Base-by-base conservation (phyloP, 108 stramenopile genomes). In the Nitzschia sp. region DNA sequence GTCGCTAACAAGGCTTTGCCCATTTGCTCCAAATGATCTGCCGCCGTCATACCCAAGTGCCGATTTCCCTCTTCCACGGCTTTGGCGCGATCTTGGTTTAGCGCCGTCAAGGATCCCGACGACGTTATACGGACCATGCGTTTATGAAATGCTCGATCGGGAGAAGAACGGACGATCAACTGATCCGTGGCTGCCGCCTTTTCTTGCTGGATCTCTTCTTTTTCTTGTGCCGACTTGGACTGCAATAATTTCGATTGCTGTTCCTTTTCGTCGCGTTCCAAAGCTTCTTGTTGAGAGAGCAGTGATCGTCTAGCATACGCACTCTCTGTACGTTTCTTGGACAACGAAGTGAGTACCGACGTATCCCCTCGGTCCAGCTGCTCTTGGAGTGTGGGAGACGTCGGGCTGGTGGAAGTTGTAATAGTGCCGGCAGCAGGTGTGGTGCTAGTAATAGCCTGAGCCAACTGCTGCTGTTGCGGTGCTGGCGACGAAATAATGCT, bases 11-110 rank as follows among this genome's bases (percentile, higher is more conserved):
- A 64, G 23, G 83, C 75, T 26, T 78, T 76, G 9, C 77, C 77
- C 74, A 94, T 74, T 58, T 85, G 81, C 61, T 94, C 88, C 36
- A 94, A 72, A 72, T 91, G 85, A 24, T 72, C 62, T 27, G 90
- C 88, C 33, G 90, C 90, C 15, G 71, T 59, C 54, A 68, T 53
- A 0, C 88, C 88, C 31, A 93, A 56, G 38, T 88, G 84, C 9
- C 53, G 70, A 49, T 75, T 80, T 34, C 70, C 77, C 36, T 79
- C 72, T 54, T 77, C 68, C 2, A 81, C 70, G 24, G 30, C 30
- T 24, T 46, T 29, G 38, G 51, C 8, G 15, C 18, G 25, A 27
- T 46, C 61, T 31, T 13, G 31, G 11, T 26, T 46, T 31, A 24
- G 8, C 1, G 36, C 38, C 13, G 61, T 25, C 2, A 62, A 42